Evolutionary conservation across 192 early-diverging fungal species (phyloP).

Genomic region (Backusella liffmaniae): DNA sequence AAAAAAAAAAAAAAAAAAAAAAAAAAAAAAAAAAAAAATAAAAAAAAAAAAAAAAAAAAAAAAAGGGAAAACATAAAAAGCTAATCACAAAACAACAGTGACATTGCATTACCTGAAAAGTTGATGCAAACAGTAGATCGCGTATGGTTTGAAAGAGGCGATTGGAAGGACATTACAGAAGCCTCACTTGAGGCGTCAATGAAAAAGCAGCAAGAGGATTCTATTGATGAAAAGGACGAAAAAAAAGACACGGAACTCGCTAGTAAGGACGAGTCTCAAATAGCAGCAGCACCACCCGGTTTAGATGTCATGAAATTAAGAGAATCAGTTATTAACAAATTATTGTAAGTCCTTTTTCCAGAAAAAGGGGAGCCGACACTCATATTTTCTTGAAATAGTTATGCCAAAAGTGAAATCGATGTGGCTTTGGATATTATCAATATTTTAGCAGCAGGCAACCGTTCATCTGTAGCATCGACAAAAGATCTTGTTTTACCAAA

Average conservation of each 20-base stretch:
- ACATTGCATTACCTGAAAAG: constrained; percentile 29
- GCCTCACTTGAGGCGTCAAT: constrained; percentile 8
- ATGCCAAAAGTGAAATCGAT: constrained; percentile 41
- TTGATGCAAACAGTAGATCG: constrained; percentile 40
- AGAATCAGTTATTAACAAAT: constrained; percentile 33
- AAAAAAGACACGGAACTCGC: neutral
- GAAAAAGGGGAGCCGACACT: neutral
- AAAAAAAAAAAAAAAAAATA: too few species aligned
- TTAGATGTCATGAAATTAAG: constrained; percentile 28
- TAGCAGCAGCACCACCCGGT: constrained; percentile 3
- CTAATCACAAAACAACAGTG: constrained; percentile 7
- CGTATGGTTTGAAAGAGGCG: constrained; percentile 38
- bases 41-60: too few species aligned
- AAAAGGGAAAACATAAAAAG: neutral
- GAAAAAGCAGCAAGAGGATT: neutral
- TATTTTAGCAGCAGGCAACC: constrained; percentile 23
- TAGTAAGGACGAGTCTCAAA: neutral
- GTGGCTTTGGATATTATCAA: constrained; percentile 43
- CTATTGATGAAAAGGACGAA: neutral
- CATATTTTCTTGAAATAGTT: constrained; percentile 12
- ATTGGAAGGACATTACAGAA: constrained; percentile 36
- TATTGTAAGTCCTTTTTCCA: constrained; percentile 19
- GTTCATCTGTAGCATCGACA: neutral
- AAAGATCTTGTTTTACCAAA: constrained; percentile 36
- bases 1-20: too few species aligned